Evolutionary conservation across 352 stramenopile species (phyloP).

Genomic region (Phytophthora constricta): DNA sequence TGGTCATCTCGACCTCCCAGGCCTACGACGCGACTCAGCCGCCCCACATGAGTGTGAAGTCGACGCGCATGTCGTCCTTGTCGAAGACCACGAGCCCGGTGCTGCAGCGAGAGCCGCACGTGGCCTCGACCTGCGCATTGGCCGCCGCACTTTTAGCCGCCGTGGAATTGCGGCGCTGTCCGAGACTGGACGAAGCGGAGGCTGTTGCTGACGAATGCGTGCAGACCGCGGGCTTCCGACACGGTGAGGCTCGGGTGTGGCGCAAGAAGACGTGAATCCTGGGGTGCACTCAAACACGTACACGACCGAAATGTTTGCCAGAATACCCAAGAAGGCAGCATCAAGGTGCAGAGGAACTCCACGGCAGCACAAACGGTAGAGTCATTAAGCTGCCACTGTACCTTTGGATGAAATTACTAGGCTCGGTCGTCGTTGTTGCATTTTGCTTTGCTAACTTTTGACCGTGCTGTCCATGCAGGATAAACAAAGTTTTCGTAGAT

Average conservation of each 20-base stretch:
- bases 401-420: no score
- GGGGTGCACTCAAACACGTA: no score
- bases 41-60: constrained; percentile 92
- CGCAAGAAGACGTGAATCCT: no score
- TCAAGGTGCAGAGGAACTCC: no score
- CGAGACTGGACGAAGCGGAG: constrained; percentile 1
- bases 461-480: no score
- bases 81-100: constrained; percentile 88
- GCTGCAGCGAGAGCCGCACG: constrained; percentile 45
- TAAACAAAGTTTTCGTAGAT: no score
- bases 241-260: constrained; percentile 5
- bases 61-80: constrained; percentile 91
- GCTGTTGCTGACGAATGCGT: constrained; percentile 5
- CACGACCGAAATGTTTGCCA: no score
- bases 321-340: no score
- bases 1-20: constrained; percentile 89
- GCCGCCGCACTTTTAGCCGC: constrained; percentile 31
- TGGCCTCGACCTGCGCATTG: constrained; percentile 33
- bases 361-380: no score
- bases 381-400: no score
- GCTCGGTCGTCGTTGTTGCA: no score
- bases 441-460: no score
- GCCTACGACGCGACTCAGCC: constrained; percentile 87
- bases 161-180: constrained; percentile 29
- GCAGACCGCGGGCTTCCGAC: constrained; percentile 9